A percentile compares a stretch with the other conserved stretches of the same genome.
Conservation (phyloP, 768 basidiomycete genomes). For the Tulasnella sp. region DNA sequence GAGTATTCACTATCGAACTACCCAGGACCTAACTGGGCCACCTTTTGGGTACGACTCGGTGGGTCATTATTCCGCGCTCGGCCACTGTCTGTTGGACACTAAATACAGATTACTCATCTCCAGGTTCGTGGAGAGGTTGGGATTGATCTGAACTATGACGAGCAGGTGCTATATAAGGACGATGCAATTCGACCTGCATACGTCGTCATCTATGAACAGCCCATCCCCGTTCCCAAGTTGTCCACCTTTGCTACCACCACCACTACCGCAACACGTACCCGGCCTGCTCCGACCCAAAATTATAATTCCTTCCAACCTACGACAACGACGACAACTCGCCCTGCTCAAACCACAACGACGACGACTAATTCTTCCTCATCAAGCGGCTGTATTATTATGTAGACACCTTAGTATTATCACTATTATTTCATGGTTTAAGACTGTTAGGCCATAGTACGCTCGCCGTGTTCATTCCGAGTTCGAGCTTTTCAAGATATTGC, state of each 20-base stretch:
- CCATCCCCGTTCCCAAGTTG: not conserved
- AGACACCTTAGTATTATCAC: not conserved
- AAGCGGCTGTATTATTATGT: not conserved
- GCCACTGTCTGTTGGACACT: too few relatives aligned
- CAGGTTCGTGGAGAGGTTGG: slow-evolving; percentile 11
- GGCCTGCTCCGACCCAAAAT: not conserved
- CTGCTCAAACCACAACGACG: not conserved
- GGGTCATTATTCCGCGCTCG: not conserved
- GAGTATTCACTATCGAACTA: not conserved
- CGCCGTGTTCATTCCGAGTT: too few relatives aligned
- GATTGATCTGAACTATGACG: not conserved
- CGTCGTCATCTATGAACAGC: not conserved
- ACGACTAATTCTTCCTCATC: not conserved
- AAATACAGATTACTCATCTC: too few relatives aligned
- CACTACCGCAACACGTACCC: not conserved
- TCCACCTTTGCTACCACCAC: not conserved
- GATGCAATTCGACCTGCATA: slow-evolving; percentile 12
- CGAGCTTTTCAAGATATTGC: too few relatives aligned
- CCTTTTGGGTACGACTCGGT: slow-evolving; percentile 12
- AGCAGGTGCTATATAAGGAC: slow-evolving; percentile 10
- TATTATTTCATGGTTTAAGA: not conserved
- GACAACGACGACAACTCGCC: not conserved
- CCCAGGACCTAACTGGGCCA: not conserved
- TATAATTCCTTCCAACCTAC: not conserved
- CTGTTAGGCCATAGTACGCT: too few relatives aligned